Evolutionary conservation across 768 basidiomycete genomes (phyloP).

Genomic region (Tylopilus sp.): DNA sequence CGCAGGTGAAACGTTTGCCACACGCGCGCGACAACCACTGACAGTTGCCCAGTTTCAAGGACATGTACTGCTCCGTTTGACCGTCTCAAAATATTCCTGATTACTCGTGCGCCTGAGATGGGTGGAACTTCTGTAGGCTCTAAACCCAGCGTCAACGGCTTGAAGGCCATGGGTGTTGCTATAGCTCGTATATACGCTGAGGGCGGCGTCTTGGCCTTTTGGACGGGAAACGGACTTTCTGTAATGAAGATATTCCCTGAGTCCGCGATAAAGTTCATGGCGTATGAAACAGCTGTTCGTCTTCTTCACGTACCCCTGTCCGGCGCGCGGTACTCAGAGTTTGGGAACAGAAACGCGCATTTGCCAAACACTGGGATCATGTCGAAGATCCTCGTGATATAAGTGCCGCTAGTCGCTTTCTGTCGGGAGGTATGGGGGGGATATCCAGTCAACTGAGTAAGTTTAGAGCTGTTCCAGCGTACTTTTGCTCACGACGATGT

Average conservation of each 20-base stretch:
- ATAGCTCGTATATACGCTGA: conserved; percentile 82
- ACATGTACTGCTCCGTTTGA: conserved; percentile 98
- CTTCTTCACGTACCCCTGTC: conserved; percentile 10
- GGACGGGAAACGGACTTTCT: conserved; percentile 96
- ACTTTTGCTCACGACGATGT: conserved; percentile 16
- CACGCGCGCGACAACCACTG: neutral
- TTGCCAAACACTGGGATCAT: conserved; percentile 87
- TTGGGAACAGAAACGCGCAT: conserved; percentile 77
- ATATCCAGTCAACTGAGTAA: conserved; percentile 85
- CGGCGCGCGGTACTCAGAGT: conserved; percentile 16
- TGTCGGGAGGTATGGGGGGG: conserved; percentile 96
- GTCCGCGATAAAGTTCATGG: conserved; percentile 97
- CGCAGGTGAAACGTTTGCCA: conserved; percentile 56
- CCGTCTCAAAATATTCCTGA: conserved; percentile 93
- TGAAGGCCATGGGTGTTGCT: conserved; percentile 67
- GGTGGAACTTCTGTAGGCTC: conserved; percentile 48
- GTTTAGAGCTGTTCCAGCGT: conserved; percentile 26
- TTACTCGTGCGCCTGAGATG: conserved; percentile 79
- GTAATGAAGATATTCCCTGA: conserved; percentile 96
- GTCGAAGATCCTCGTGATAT: conserved; percentile 88
- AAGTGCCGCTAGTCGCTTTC: conserved; percentile 86
- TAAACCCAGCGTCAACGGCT: conserved; percentile 46
- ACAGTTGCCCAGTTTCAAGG: conserved; percentile 69
- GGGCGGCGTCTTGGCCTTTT: conserved; percentile 87
- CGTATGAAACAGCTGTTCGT: conserved; percentile 90